A percentile compares a stretch with the other conserved stretches of the same genome.
Evolutionary conservation across 2,329 filamentous ascomycete species (phyloP).

Genomic region (Sarocladium oryzae): DNA sequence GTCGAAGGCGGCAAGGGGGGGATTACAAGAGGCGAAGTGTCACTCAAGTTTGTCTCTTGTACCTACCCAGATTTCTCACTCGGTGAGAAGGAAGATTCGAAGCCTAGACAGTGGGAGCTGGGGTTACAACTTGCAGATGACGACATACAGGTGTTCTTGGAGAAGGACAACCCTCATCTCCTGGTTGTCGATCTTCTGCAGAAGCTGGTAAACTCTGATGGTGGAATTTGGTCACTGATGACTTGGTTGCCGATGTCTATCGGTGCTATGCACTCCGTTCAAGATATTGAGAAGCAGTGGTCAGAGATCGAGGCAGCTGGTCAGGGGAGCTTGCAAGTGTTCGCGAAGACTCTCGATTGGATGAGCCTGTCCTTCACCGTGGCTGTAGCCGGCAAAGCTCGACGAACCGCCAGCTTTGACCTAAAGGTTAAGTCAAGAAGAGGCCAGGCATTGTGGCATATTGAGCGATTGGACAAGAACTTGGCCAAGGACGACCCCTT

Average conservation of each 20-base stretch:
- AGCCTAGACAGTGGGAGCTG: slow-evolving; percentile 39
- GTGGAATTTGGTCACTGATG: slow-evolving; percentile 46
- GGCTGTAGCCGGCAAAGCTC: slow-evolving; percentile 9
- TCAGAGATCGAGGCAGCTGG: slow-evolving; percentile 31
- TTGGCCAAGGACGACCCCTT: slow-evolving; percentile 8
- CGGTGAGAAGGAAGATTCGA: background rate
- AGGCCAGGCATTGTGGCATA: slow-evolving; percentile 45
- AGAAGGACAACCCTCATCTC: slow-evolving; percentile 60
- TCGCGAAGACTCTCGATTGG: slow-evolving; percentile 50
- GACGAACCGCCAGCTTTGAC: slow-evolving; percentile 31
- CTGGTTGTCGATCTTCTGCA: slow-evolving; percentile 54
- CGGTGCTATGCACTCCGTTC: slow-evolving; percentile 56
- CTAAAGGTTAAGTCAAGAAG: slow-evolving; percentile 48
- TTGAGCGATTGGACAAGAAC: slow-evolving; percentile 27
- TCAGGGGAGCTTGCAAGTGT: slow-evolving; percentile 43
- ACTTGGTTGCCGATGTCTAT: slow-evolving; percentile 54
- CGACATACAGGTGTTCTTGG: slow-evolving; percentile 52
- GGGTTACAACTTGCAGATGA: slow-evolving; percentile 49
- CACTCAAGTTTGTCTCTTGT: slow-evolving; percentile 17
- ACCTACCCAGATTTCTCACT: background rate
- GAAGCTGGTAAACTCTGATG: slow-evolving; percentile 48
- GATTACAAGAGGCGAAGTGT: slow-evolving; percentile 51
- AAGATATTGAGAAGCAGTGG: slow-evolving; percentile 53
- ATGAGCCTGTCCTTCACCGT: slow-evolving; percentile 49
- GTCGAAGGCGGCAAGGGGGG: slow-evolving; percentile 47